phyloP scores from a whole-genome alignment of 1,139 yeast genomes.

The Yamadazyma sp. region DNA sequence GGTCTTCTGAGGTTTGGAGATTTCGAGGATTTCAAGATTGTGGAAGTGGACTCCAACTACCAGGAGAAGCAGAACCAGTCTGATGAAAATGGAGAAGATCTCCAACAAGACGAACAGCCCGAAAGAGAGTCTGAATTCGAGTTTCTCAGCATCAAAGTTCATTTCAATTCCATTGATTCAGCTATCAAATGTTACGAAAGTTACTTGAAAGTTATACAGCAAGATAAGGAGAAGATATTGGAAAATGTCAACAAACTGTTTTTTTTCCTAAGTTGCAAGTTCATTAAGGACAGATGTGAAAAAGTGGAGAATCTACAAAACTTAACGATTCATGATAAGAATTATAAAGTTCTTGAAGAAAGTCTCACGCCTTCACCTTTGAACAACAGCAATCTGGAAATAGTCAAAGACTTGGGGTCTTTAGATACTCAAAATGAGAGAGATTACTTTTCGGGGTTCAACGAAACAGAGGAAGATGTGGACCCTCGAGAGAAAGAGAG shows the following conservation, averaged over 20 bases:
- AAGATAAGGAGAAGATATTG: slow-evolving; percentile 22
- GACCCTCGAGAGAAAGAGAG: not conserved
- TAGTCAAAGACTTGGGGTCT: no score
- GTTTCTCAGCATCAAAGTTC: slow-evolving; percentile 18
- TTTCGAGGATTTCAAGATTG: slow-evolving; percentile 28
- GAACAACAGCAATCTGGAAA: not conserved
- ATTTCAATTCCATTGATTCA: slow-evolving; percentile 42
- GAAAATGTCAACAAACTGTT: slow-evolving; percentile 13
- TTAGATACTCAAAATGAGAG: not conserved
- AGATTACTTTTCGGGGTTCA: not conserved
- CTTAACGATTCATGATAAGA: slow-evolving; percentile 3
- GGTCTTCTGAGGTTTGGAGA: slow-evolving; percentile 29
- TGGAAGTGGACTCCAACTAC: slow-evolving; percentile 1
- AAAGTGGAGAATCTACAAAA: slow-evolving; percentile 16
- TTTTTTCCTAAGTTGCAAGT: slow-evolving; percentile 13
- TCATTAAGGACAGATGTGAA: slow-evolving; percentile 42
- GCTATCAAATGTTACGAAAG: slow-evolving; percentile 40
- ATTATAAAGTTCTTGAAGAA: not conserved
- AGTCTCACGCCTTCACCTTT: slow-evolving; percentile 1
- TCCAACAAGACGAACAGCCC: slow-evolving; percentile 3
- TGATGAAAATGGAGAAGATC: slow-evolving; percentile 4
- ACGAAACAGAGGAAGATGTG: not conserved
- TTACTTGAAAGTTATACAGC: slow-evolving; percentile 24
- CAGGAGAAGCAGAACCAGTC: slow-evolving; percentile 4
- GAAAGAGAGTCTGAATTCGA: slow-evolving; percentile 4